phyloP scores from a whole-genome alignment of 2,329 filamentous ascomycete species.

The Calonectria honghensis region DNA sequence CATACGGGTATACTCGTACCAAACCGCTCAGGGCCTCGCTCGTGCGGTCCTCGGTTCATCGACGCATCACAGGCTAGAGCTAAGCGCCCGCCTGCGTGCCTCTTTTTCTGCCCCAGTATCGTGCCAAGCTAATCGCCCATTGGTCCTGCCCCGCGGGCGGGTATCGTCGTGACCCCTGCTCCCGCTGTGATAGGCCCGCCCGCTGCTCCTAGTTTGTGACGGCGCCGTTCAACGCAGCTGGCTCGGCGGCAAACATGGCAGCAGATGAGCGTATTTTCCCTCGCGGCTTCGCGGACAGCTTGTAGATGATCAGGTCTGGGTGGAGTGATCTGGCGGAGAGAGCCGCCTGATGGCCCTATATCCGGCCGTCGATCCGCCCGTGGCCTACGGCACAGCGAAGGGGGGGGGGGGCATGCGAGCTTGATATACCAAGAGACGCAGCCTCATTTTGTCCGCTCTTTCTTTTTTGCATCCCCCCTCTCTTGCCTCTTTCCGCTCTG shows the following conservation, averaged over 20 bases:
- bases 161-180: background rate
- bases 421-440: conserved; percentile 2
- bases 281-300: background rate
- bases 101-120: no score
- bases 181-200: conserved; percentile 16
- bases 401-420: background rate
- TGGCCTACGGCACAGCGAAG: background rate
- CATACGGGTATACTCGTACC: background rate
- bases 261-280: conserved; percentile 4
- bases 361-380: background rate
- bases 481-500: background rate
- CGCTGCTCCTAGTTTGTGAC: conserved; percentile 3
- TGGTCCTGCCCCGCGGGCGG: conserved; percentile 13
- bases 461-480: background rate
- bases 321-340: conserved; percentile 15
- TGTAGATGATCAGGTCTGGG: background rate
- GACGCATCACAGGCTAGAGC: conserved; percentile 26
- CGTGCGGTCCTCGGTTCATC: background rate
- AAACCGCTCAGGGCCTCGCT: background rate
- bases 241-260: background rate
- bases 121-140: background rate
- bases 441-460: background rate
- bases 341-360: conserved; percentile 13
- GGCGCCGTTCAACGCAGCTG: background rate
- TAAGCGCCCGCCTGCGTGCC: conserved; percentile 33